Base-by-base conservation (phyloP, 371 early-diverging fungal genomes). In the Haplosporangium sp. region DNA sequence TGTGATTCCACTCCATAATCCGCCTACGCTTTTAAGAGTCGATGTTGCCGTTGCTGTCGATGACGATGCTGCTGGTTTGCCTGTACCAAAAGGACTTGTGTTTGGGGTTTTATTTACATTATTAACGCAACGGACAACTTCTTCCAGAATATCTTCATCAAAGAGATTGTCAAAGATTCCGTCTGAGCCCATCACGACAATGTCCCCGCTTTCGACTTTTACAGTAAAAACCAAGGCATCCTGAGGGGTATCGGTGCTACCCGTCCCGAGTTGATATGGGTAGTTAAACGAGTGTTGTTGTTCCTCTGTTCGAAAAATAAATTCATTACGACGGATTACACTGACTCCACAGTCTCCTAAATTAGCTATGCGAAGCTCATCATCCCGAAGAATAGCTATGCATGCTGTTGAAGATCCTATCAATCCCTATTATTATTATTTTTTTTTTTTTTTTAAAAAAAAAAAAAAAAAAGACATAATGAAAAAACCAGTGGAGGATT, bases 281-380 rank as follows among this genome's bases (percentile, higher is more conserved):
- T 88, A 94, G 69, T 94, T 94, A 76, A 94, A 94, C 27, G 93
- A 89, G 81, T 94, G 94, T 70, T 95, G 95, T 66, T 94, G 94
- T 74, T 94, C 94, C 82, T 97, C 97, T 39, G 93, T 96, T 44
- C 97, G 91, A 79, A 97, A 98, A 8, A 96, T 87, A 76, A 94
- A 89, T 64, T 94, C 92, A 62, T 92, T 92, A 64, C 92, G 88
- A 19, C 99, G 93, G 63, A 98, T 92, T 8, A 98, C 87, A 42
- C 92, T 88, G 52, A 98, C 86, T 0, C 96, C 96, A 73, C 96
- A 96, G 82, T 98, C 99, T 38, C 99, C 99, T 53, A 98, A 86
- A 68, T 97, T 97, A 15, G 96, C 94, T 48, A 98, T 91, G 1
- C 96, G 89, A 39, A 98, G 85, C 83, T 97, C 96, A 70, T 98